phyloP scores from a whole-genome alignment of 345 rosid species.

The sweet orange (Citrus sinensis) region DVS_A1.0 CM039162.1:634501-635000 shows the following conservation, averaged over 20 bases:
- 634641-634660: too few species aligned
- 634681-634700: too few species aligned
- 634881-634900: constrained; percentile 57
- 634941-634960: constrained; percentile 58
- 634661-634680: too few species aligned
- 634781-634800: too few species aligned
- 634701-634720: neutral
- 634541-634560: constrained; percentile 32
- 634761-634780: too few species aligned
- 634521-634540: neutral
- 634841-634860: constrained; percentile 60
- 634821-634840: constrained; percentile 69
- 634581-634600: constrained; percentile 61
- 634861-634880: constrained; percentile 29
- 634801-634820: constrained; percentile 28
- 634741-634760: too few species aligned
- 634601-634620: constrained; percentile 50
- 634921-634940: constrained; percentile 57
- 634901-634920: constrained; percentile 50
- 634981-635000: constrained; percentile 37
- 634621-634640: too few species aligned
- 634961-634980: constrained; percentile 46
- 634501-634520: neutral
- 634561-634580: constrained; percentile 46
- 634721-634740: too few species aligned